Conservation (phyloP, 306 rosid species). For the Quercus dentata region DNA sequence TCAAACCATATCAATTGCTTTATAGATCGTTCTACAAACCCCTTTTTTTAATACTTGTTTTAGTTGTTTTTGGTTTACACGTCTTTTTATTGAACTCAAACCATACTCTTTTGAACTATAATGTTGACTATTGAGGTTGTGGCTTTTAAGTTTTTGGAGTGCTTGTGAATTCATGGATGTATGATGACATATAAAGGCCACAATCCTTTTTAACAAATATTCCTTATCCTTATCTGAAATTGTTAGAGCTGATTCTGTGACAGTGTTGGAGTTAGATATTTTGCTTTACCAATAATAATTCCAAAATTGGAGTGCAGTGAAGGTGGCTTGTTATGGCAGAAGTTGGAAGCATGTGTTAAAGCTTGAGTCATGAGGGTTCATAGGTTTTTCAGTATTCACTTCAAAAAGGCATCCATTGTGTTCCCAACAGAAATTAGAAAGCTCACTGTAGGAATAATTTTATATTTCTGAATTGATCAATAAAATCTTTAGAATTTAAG, state of each 20-base stretch:
- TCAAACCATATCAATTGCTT: neutral
- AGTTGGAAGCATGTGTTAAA: neutral
- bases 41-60: neutral
- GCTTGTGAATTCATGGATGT: too few relatives aligned
- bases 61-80: too few relatives aligned
- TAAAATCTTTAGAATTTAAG: neutral
- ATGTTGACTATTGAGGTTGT: too few relatives aligned
- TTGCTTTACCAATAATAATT: neutral
- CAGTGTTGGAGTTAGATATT: neutral
- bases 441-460: neutral
- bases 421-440: neutral
- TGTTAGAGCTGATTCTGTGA: conserved; percentile 9
- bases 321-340: neutral
- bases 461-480: neutral
- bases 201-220: too few relatives aligned
- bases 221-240: too few relatives aligned
- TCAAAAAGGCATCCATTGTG: neutral
- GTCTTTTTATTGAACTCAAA: too few relatives aligned
- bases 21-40: neutral
- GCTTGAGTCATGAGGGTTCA: neutral
- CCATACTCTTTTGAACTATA: too few relatives aligned
- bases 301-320: neutral
- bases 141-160: too few relatives aligned
- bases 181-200: too few relatives aligned
- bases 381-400: neutral